These are phyloP conservation scores for Synchytrium microbalum DNA, from an alignment of 371 early-diverging fungal genomes.

Conservation along the genomic window DNA sequence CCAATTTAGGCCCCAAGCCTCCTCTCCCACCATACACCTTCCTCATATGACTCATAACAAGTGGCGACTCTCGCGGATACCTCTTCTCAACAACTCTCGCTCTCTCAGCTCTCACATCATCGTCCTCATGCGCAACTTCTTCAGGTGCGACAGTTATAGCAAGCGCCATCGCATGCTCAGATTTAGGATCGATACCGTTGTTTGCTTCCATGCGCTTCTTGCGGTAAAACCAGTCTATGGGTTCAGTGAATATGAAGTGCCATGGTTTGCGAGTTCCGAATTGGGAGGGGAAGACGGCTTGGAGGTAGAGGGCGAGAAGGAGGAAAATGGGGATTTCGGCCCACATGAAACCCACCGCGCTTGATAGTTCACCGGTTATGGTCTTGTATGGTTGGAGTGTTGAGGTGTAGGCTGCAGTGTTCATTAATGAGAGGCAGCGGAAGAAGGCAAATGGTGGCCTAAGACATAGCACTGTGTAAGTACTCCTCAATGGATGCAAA, in stretches of 20 bases:
- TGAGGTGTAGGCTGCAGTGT: background rate
- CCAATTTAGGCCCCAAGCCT: slow-evolving; percentile 17
- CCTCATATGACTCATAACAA: slow-evolving; percentile 50
- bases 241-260: slow-evolving; percentile 4
- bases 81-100: background rate
- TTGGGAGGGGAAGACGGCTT: slow-evolving; percentile 6
- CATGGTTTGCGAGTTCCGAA: slow-evolving; percentile 5
- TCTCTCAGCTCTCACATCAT: slow-evolving; percentile 7
- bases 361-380: background rate
- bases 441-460: background rate
- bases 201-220: slow-evolving; percentile 15
- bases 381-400: background rate
- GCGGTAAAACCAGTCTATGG: background rate
- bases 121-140: slow-evolving; percentile 9
- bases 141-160: background rate
- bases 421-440: background rate
- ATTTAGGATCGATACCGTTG: slow-evolving; percentile 9
- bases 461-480: no score
- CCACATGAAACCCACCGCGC: slow-evolving; percentile 2
- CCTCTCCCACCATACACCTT: slow-evolving; percentile 30
- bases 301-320: slow-evolving; percentile 2
- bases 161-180: slow-evolving; percentile 2
- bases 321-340: background rate
- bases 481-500: background rate
- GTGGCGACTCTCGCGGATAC: slow-evolving; percentile 23